Conservation (phyloP, 306 rosid genomes). For the Quercus engelmannii region DNA sequence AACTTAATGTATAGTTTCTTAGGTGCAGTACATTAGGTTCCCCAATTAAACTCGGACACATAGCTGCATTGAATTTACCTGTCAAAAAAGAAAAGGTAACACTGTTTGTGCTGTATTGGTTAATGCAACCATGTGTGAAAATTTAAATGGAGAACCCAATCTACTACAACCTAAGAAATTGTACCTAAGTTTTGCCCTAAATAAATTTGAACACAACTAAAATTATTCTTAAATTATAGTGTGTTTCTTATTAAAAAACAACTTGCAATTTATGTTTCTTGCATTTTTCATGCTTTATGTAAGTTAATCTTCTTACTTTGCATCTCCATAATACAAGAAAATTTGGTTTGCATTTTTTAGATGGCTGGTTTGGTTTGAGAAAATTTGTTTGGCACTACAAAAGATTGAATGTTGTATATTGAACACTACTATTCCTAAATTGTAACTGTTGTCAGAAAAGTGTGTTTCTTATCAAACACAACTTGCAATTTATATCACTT, state of each 20-base stretch:
- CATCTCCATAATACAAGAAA: not conserved
- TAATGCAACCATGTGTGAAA: too few species aligned
- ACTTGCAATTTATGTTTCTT: not conserved
- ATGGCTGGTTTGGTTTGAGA: slow-evolving; percentile 98
- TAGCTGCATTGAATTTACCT: too few species aligned
- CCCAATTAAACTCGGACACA: too few species aligned
- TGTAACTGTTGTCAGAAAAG: not conserved
- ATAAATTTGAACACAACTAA: not conserved
- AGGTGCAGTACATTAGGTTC: too few species aligned
- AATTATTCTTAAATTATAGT: not conserved
- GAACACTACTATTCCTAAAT: slow-evolving; percentile 38
- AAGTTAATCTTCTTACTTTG: not conserved
- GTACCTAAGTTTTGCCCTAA: too few species aligned
- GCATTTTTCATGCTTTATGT: not conserved
- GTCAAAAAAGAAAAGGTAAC: too few species aligned
- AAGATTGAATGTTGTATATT: slow-evolving; percentile 92
- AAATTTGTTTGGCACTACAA: slow-evolving; percentile 88
- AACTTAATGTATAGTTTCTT: too few species aligned
- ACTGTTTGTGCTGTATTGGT: too few species aligned
- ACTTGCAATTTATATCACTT: not conserved
- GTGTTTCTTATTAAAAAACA: not conserved
- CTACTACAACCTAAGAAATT: too few species aligned
- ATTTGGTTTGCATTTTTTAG: not conserved
- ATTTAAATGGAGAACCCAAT: too few species aligned
- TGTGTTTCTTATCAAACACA: not conserved